These are phyloP conservation scores for Escallonia herrerae DNA, from an alignment of 129 eudicot genomes.

Conservation along the genomic window DNA sequence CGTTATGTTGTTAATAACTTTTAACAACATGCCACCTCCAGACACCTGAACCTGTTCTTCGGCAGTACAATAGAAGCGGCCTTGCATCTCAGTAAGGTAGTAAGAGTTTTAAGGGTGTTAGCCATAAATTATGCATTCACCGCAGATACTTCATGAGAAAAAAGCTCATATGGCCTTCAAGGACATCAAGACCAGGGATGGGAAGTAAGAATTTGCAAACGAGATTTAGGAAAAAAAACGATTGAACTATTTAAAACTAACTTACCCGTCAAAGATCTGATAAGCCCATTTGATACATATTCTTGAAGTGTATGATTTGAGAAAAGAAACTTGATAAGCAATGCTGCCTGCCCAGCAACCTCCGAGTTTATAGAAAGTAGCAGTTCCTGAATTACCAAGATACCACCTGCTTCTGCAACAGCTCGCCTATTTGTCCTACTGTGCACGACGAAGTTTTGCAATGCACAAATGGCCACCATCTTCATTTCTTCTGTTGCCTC, in stretches of 20 bases:
- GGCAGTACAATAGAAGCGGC: too few species aligned
- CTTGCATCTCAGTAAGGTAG: too few species aligned
- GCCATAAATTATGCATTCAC: too few species aligned
- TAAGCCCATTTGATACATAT: conserved; percentile 71
- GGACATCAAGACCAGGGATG: neutral
- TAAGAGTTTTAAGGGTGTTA: too few species aligned
- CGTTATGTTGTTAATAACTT: too few species aligned
- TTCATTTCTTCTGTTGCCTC: conserved; percentile 59
- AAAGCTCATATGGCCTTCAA: neutral
- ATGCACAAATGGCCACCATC: conserved; percentile 73
- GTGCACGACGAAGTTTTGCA: conserved; percentile 75
- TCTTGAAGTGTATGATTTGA: conserved; percentile 85
- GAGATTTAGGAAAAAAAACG: too few species aligned
- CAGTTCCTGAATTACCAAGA: conserved; percentile 53
- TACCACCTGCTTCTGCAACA: conserved; percentile 89
- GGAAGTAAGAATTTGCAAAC: too few species aligned
- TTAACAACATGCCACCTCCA: too few species aligned
- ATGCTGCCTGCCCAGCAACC: conserved; percentile 61
- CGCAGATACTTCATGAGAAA: too few species aligned
- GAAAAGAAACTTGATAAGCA: conserved; percentile 57
- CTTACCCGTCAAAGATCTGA: conserved; percentile 69
- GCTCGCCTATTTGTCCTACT: conserved; percentile 75
- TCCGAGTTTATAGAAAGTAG: conserved; percentile 49
- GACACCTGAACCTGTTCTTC: too few species aligned
- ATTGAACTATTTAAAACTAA: neutral